A percentile compares a stretch with the other conserved stretches of the same genome.
Evolutionary conservation across 2,329 filamentous ascomycete genomes (phyloP).

Genomic region (Hymenoscyphus occultus): DNA sequence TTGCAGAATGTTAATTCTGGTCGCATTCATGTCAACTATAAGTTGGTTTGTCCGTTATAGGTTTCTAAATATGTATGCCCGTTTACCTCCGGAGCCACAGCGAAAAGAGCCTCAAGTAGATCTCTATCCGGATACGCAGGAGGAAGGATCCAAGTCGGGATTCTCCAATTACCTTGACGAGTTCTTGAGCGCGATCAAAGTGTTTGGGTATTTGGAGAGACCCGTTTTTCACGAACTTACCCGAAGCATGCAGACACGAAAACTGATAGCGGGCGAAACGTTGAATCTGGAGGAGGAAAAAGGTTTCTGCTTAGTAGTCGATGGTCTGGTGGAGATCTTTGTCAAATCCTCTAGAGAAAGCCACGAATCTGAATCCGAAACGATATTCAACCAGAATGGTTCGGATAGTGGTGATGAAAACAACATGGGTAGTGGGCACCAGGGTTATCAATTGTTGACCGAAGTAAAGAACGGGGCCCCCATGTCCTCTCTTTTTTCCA

Average conservation of each 20-base stretch:
- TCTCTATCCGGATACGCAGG: slow-evolving; percentile 88
- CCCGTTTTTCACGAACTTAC: slow-evolving; percentile 98
- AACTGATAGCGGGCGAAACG: slow-evolving; percentile 93
- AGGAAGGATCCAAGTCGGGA: slow-evolving; percentile 84
- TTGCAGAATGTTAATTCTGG: slow-evolving; percentile 68
- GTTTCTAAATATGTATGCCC: slow-evolving; percentile 94
- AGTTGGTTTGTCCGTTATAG: slow-evolving; percentile 95
- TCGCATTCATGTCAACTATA: slow-evolving; percentile 74
- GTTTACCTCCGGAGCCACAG: slow-evolving; percentile 89
- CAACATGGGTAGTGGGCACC: slow-evolving; percentile 58
- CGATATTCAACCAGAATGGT: slow-evolving; percentile 45
- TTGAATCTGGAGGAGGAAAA: slow-evolving; percentile 95
- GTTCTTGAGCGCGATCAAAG: slow-evolving; percentile 97
- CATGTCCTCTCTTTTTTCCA: slow-evolving; percentile 97
- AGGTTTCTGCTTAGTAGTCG: slow-evolving; percentile 95
- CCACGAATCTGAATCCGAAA: slow-evolving; percentile 41
- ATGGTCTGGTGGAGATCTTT: slow-evolving; percentile 95
- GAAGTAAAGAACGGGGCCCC: slow-evolving; percentile 97
- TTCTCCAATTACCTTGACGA: slow-evolving; percentile 97
- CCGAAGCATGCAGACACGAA: slow-evolving; percentile 95
- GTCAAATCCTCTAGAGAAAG: slow-evolving; percentile 77
- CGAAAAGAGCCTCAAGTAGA: slow-evolving; percentile 95
- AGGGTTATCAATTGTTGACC: slow-evolving; percentile 90
- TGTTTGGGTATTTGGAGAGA: slow-evolving; percentile 94
- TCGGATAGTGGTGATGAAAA: slow-evolving; percentile 68